Conservation (phyloP, 1,284 basidiomycete species). For the Ustilago esculenta region DNA sequence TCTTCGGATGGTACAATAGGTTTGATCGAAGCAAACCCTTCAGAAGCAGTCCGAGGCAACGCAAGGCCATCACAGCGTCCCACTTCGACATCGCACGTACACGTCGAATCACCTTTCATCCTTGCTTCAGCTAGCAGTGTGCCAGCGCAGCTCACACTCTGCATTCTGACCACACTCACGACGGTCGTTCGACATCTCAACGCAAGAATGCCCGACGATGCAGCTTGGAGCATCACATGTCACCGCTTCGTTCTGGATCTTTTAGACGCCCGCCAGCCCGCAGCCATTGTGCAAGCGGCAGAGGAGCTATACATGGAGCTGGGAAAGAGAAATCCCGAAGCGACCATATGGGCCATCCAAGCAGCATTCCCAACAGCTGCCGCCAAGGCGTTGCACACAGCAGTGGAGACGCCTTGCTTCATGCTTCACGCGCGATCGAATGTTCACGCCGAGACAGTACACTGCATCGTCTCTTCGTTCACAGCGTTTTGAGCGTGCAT, state of each 20-base stretch:
- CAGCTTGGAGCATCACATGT: constrained; percentile 34
- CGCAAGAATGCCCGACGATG: constrained; percentile 22
- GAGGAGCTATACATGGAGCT: constrained; percentile 16
- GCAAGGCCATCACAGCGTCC: neutral
- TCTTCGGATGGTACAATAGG: neutral
- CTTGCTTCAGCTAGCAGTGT: constrained; percentile 16
- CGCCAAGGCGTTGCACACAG: neutral
- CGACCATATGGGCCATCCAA: constrained; percentile 17
- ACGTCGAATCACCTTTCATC: constrained; percentile 19
- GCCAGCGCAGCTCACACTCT: constrained; percentile 24
- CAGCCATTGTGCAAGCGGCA: constrained; percentile 4
- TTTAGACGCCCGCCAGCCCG: constrained; percentile 30
- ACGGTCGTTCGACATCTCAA: constrained; percentile 12
- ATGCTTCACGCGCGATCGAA: constrained; percentile 2
- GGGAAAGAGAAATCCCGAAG: constrained; percentile 15
- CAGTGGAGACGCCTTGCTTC: constrained; percentile 18
- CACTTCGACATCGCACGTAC: constrained; percentile 5
- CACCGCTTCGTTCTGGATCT: constrained; percentile 10
- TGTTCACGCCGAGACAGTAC: constrained; percentile 17
- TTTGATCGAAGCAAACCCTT: neutral
- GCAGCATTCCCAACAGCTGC: constrained; percentile 7
- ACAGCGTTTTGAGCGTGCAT: neutral
- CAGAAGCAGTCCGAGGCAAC: neutral
- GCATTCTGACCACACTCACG: constrained; percentile 25
- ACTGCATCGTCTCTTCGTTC: constrained; percentile 6